phyloP scores from a whole-genome alignment of 2,329 filamentous ascomycete species.

The Diaporthe sp. region DNA sequence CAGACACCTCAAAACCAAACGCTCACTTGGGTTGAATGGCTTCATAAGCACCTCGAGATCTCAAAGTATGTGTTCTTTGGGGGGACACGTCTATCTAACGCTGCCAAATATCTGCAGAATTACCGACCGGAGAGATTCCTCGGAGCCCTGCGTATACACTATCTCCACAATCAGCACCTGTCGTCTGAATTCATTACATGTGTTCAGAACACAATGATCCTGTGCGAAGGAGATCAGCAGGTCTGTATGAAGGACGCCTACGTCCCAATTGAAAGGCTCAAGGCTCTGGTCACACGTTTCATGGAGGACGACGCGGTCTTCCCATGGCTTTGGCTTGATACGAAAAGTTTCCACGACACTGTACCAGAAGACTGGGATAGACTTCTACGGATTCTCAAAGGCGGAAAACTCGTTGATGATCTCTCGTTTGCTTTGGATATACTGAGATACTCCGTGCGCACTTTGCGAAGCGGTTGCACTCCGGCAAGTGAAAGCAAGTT shows the following conservation, averaged over 20 bases:
- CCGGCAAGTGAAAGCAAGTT: slow-evolving; percentile 20
- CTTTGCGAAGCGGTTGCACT: neutral
- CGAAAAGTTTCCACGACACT: neutral
- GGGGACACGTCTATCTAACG: neutral
- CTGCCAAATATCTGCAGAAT: slow-evolving; percentile 35
- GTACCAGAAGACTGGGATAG: slow-evolving; percentile 37
- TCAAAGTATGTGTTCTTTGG: too few species aligned
- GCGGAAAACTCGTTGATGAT: slow-evolving; percentile 9
- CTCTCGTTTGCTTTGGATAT: slow-evolving; percentile 43
- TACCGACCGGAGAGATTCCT: slow-evolving; percentile 44
- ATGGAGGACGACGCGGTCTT: slow-evolving; percentile 39
- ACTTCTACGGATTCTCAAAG: neutral
- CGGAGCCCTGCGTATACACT: slow-evolving; percentile 34
- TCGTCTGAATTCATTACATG: slow-evolving; percentile 22
- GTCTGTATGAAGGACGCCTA: slow-evolving; percentile 38
- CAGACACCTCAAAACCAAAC: neutral
- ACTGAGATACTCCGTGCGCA: slow-evolving; percentile 35
- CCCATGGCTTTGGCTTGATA: slow-evolving; percentile 43
- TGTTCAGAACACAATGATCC: neutral
- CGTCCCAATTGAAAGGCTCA: slow-evolving; percentile 40
- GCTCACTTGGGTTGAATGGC: slow-evolving; percentile 37
- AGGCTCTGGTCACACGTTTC: slow-evolving; percentile 36
- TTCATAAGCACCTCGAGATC: slow-evolving; percentile 16
- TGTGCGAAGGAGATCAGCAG: neutral
- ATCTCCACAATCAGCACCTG: neutral